Percentiles rank a stretch among this genome's conserved stretches.
These are phyloP conservation scores for Mangifera indica DNA, from an alignment of 345 rosid species.

Conservation along the genomic window DNA sequence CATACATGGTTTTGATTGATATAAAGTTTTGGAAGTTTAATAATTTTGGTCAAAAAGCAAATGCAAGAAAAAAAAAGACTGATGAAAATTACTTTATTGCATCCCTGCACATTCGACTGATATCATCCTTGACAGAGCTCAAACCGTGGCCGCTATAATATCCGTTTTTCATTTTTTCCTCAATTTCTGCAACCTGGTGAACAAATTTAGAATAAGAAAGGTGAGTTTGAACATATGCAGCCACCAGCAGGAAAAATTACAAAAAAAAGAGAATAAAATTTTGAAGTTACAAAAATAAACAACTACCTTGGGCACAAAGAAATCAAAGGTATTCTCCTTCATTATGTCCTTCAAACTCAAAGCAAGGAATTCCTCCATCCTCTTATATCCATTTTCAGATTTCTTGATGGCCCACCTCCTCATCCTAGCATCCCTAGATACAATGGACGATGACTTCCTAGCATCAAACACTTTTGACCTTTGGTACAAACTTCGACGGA, in stretches of 20 bases:
- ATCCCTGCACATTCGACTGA: constrained; percentile 96
- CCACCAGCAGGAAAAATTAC: constrained; percentile 4
- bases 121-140: constrained; percentile 87
- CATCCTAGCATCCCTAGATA: constrained; percentile 94
- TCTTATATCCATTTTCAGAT: constrained; percentile 79
- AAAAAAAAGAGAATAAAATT: neutral
- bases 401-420: constrained; percentile 92
- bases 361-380: constrained; percentile 93
- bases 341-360: constrained; percentile 84
- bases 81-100: constrained; percentile 78
- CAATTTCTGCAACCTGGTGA: constrained; percentile 81
- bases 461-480: constrained; percentile 96
- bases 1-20: neutral
- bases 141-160: constrained; percentile 84
- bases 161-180: constrained; percentile 77
- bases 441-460: constrained; percentile 80
- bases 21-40: neutral
- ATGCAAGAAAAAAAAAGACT: constrained; percentile 1
- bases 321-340: constrained; percentile 85
- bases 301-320: constrained; percentile 84
- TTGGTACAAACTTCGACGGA: constrained; percentile 79
- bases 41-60: neutral
- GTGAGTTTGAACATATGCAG: constrained; percentile 20
- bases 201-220: constrained; percentile 22
- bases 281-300: neutral